Base-by-base conservation (phyloP, 2,329 filamentous ascomycete species). In the Biscogniauxia marginata region DNA sequence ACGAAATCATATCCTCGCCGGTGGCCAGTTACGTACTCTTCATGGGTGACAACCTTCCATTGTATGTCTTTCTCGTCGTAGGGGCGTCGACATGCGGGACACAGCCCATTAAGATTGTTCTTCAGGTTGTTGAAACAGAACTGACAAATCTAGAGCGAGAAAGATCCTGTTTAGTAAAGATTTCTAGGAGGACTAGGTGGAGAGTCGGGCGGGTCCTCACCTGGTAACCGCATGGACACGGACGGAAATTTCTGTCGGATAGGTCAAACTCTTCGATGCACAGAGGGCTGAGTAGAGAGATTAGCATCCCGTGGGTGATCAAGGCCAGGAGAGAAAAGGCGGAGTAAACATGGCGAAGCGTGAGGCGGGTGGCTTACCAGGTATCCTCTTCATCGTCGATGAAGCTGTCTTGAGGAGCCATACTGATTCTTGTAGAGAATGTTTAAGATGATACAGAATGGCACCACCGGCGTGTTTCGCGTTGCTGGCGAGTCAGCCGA, bases 91-190 rank as follows among this genome's bases (percentile, higher is more conserved):
- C 95, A 99, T 65, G 96, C 96, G n/a, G 95, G 95, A 74, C 95
- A 99, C 56, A 97, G 83, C 34, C 93, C 93, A 71, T 97, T 98
- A 84, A 96, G 92, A 68, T 97, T 97, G 67, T 90, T 96, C 77
- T 96, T 96, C 73, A 99, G 96, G 73, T 98, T 99, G 77, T 99
- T 97, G 80, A 93, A 99, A 78, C 95, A 99, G 77, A 99, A 99
- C 80, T 99, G 96, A 76, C 95, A 99, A 73, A 99, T 93, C 93
- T 97, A 68, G 47, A 49, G 25, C 6, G 45, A 56, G 45, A 16
- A 18, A 51, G 19, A 46, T 16, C 30, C n/a, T 46, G 39, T 61
- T 48, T 45, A 59, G 58, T 63, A 52, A 62, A 43, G 22, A 49
- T 54, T 46, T 50, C 21, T 52, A 63, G 18, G 58, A 57, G 45